Percentiles rank a stretch among this genome's conserved stretches.
These are phyloP conservation scores for Triticum timopheevii DNA, from an alignment of 176 grass and related monocot genomes.

Conservation along the genomic window DNA sequence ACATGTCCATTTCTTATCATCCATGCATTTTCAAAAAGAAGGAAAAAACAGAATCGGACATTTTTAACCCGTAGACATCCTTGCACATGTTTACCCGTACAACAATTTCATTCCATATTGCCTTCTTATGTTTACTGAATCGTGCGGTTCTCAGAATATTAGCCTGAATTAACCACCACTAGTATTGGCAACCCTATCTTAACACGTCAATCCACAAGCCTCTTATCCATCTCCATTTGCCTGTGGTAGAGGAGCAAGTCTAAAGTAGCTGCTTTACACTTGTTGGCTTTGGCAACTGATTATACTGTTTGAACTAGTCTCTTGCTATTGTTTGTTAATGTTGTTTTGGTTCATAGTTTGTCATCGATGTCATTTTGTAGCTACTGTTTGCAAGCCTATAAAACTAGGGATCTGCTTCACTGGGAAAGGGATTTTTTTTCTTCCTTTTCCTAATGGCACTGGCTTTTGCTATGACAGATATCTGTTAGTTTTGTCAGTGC, in stretches of 20 bases:
- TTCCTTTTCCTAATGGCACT: not conserved
- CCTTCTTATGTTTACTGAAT: not conserved
- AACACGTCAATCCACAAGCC: not conserved
- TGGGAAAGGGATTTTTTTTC: too few relatives aligned
- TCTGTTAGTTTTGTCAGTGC: not conserved
- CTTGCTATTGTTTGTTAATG: not conserved
- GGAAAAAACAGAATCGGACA: not conserved
- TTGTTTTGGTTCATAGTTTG: not conserved
- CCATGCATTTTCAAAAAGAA: not conserved
- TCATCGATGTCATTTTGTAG: not conserved
- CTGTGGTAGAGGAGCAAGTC: not conserved
- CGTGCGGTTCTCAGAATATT: not conserved
- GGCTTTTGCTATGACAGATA: not conserved
- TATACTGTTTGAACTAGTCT: not conserved
- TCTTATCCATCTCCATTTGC: not conserved
- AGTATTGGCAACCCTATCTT: not conserved
- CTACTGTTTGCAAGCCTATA: not conserved
- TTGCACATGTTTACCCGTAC: not conserved
- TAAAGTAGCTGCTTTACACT: not conserved
- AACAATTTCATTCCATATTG: not conserved
- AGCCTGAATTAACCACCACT: not conserved
- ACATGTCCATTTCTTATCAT: not conserved
- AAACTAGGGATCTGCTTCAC: too few relatives aligned
- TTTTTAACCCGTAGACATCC: not conserved
- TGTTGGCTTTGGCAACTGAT: not conserved